Evolutionary conservation across 176 grass and related monocot species (phyloP), one percentile per base, ranked within the genome.

Genomic region (Alloteropsis semialata): DNA sequence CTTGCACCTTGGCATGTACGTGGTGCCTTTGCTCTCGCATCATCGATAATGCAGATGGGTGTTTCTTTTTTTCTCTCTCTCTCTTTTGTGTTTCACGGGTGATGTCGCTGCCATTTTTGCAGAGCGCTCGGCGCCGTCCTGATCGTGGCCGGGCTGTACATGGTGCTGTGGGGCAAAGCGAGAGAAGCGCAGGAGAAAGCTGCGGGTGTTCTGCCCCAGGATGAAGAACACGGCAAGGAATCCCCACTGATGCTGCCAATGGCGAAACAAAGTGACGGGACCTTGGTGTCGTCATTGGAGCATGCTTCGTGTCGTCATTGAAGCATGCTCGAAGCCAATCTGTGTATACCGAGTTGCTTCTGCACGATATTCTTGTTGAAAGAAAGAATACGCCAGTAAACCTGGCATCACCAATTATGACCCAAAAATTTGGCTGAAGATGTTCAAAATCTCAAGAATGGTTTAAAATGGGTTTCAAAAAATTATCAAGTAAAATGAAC

Each of bases 111-210:
- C 34, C 34, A 36, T 36, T 36, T 36, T 63, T 82, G 51, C 78
- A 89, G 89, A 10, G 63, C 58, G 41, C 56, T 86, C 6, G 86
- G 92, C 12, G 82, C 88, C 5, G 37, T 83, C 29, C 33, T 91
- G 29, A 91, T 94, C 53, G 77, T 94, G 37, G 77, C 39, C 34
- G 92, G 88, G 51, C 75, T 90, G 28, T 93, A 93, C 77, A 82
- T 86, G 82, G 85, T 91, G 46, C 70, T 91, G 12, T 94, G 88
- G 92, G 92, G 82, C 22, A 94, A 91, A 63, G 66, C 72, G n/a
- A 90, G 76, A 5, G 76, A 79, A 65, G 56, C 57, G 2, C 19
- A 71, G 19, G 76, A 86, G 49, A 83, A 88, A 39, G 77, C 33
- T 11, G 76, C 34, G 3, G 42, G 2, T 32, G 10, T 41, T 14